Percentiles rank a stretch among this genome's conserved stretches.
Conservation (phyloP, 768 basidiomycete species). For the Auriscalpium vulgare region DNA sequence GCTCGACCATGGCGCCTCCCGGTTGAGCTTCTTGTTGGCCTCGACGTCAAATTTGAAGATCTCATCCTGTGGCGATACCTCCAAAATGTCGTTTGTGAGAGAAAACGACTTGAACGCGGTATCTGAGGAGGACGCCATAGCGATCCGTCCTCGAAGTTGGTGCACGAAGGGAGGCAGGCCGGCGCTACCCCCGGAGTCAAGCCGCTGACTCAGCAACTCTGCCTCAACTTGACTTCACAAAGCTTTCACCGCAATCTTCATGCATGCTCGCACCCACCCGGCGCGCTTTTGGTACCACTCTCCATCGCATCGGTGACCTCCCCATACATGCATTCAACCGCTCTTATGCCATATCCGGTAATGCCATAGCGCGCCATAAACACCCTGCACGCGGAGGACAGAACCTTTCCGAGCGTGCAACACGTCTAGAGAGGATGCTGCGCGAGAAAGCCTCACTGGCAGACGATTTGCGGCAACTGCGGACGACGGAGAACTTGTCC, state of each 20-base stretch:
- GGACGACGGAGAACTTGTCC: background rate
- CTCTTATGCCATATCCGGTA: background rate
- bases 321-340: constrained; percentile 7
- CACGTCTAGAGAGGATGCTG: constrained; percentile 45
- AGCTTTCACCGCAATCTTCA: background rate
- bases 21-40: constrained; percentile 57
- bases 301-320: background rate
- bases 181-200: too few species aligned
- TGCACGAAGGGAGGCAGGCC: too few species aligned
- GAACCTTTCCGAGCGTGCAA: constrained; percentile 52
- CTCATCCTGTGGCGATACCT: constrained; percentile 68
- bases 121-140: constrained; percentile 31
- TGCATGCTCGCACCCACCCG: background rate
- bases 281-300: background rate
- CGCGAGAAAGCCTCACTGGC: constrained; percentile 33
- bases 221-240: too few species aligned
- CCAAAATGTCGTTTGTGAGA: constrained; percentile 59
- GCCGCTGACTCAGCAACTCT: too few species aligned
- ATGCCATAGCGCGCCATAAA: constrained; percentile 8
- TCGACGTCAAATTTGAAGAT: constrained; percentile 71
- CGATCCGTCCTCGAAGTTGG: background rate
- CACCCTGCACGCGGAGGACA: constrained; percentile 38
- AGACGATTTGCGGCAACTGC: constrained; percentile 18
- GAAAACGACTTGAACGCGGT: constrained; percentile 70
- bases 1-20: constrained; percentile 73